These are phyloP conservation scores for Ogataea paraovalis DNA, from an alignment of 805 yeast genomes.

Conservation along the genomic window DNA sequence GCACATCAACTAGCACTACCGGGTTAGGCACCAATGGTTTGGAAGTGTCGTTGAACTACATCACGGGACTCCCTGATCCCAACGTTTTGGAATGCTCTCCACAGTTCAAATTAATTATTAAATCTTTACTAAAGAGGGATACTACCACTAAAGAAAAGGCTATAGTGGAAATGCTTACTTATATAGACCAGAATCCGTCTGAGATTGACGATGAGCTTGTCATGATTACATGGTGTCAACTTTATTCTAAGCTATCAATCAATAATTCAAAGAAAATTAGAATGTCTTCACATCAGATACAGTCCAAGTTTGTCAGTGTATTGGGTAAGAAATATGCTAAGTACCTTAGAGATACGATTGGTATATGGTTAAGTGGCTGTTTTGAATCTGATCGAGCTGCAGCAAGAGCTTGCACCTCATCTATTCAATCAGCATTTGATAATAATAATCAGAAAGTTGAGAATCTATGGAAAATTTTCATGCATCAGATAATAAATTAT, in stretches of 20 bases:
- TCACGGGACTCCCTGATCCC: constrained; percentile 76
- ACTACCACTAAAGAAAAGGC: constrained; percentile 84
- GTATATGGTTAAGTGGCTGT: constrained; percentile 67
- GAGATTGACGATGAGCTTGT: constrained; percentile 48
- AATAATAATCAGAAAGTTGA: constrained; percentile 49
- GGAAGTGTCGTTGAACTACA: constrained; percentile 66
- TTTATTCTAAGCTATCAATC: constrained; percentile 74
- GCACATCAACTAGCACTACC: constrained; percentile 10
- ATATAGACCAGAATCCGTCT: constrained; percentile 25
- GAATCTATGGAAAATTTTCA: constrained; percentile 59
- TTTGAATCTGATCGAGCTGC: constrained; percentile 69
- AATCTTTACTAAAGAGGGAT: constrained; percentile 72
- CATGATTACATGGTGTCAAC: constrained; percentile 68
- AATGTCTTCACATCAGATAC: constrained; percentile 56
- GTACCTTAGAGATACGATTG: constrained; percentile 67
- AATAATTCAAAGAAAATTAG: constrained; percentile 70
- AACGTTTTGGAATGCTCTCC: constrained; percentile 42
- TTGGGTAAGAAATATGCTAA: constrained; percentile 58
- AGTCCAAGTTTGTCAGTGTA: constrained; percentile 46
- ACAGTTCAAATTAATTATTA: constrained; percentile 60
- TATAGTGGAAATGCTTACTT: constrained; percentile 46
- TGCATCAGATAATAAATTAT: constrained; percentile 50
- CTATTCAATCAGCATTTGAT: constrained; percentile 52
- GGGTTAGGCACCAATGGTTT: constrained; percentile 36
- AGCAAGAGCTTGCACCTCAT: constrained; percentile 42